Evolutionary conservation across 768 basidiomycete species (phyloP).

Genomic region (Panaeolus cyanescens): DNA sequence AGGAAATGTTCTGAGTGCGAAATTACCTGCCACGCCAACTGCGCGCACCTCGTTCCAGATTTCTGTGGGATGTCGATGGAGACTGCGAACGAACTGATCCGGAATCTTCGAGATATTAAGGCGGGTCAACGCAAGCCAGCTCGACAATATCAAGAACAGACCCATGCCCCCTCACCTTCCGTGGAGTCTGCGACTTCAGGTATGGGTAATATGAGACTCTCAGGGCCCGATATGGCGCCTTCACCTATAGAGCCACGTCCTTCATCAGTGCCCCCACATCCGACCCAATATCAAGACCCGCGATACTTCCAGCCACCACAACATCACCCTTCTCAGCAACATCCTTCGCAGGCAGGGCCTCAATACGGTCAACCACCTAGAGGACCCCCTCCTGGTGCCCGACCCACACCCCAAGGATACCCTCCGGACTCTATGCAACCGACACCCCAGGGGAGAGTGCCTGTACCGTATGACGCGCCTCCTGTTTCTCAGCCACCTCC

Average conservation of each 20-base stretch:
- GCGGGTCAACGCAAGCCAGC: conserved; percentile 38
- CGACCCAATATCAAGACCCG: conserved; percentile 44
- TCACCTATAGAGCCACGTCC: conserved; percentile 38
- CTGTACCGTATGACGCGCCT: conserved; percentile 24
- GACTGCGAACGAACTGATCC: conserved; percentile 90
- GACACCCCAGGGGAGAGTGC: conserved; percentile 21
- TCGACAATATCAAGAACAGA: conserved; percentile 31
- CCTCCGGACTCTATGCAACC: conserved; percentile 36
- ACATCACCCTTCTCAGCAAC: conserved; percentile 18
- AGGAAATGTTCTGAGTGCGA: conserved; percentile 95
- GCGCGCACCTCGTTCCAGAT: conserved; percentile 97
- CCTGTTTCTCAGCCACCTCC: conserved; percentile 28
- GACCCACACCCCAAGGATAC: conserved; percentile 44
- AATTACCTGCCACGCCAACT: conserved; percentile 96
- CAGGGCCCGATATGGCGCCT: conserved; percentile 35
- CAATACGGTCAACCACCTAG: conserved; percentile 25
- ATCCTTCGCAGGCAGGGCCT: conserved; percentile 20
- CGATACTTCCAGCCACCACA: conserved; percentile 38
- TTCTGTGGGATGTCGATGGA: conserved; percentile 99
- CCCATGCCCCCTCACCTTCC: conserved; percentile 33
- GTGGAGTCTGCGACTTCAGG: conserved; percentile 30
- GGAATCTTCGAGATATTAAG: conserved; percentile 87
- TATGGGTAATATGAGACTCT: conserved; percentile 52
- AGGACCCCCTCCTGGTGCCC: conserved; percentile 44
- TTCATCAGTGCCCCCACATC: conserved; percentile 30